Conservation (phyloP, 1,139 yeast species). For the Kurtzmaniella quercitrusa region DNA sequence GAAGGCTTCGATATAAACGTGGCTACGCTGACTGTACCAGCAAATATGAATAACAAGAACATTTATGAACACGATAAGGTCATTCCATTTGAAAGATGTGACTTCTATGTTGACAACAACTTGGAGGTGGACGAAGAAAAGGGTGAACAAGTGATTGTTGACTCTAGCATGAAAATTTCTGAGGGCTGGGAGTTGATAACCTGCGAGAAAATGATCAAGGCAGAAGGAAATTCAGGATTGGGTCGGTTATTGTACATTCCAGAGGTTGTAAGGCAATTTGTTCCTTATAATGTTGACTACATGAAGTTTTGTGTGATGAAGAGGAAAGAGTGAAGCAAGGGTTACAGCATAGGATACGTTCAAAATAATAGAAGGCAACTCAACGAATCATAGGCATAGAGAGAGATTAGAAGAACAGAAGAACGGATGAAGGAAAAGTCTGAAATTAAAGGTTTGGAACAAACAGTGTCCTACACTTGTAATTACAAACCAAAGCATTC, state of each 20-base stretch:
- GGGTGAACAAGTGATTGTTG: constrained; percentile 26
- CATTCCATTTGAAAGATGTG: constrained; percentile 42
- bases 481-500: too few relatives aligned
- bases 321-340: too few relatives aligned
- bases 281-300: constrained; percentile 31
- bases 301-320: constrained; percentile 43
- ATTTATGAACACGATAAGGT: constrained; percentile 52
- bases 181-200: constrained; percentile 38
- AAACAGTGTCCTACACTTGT: too few relatives aligned
- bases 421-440: too few relatives aligned
- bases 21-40: constrained; percentile 44
- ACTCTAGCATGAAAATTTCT: constrained; percentile 8
- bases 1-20: constrained; percentile 31
- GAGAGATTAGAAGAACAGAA: too few relatives aligned
- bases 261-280: constrained; percentile 14
- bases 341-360: too few relatives aligned
- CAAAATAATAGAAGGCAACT: too few relatives aligned
- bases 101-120: constrained; percentile 56
- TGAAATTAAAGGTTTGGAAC: too few relatives aligned
- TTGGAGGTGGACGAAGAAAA: constrained; percentile 24
- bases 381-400: too few relatives aligned
- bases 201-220: constrained; percentile 45
- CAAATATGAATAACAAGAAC: constrained; percentile 71
- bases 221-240: constrained; percentile 40
- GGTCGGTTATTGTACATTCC: constrained; percentile 49